Conservation (phyloP, 257 asterid species). For the Linaria vulgaris region DNA sequence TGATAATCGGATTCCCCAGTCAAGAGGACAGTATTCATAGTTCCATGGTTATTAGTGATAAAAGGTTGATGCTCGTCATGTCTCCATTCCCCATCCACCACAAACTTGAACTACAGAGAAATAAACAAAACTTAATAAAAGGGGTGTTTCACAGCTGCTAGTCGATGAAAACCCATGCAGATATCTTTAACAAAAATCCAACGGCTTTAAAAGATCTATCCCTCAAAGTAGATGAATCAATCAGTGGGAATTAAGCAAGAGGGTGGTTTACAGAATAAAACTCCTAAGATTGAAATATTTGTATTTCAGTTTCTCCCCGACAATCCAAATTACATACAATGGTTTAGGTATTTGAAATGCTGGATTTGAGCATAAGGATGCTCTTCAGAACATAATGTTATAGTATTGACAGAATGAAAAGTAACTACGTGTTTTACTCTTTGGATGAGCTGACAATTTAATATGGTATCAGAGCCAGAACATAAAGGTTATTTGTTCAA, state of each 20-base stretch:
- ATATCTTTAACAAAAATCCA: constrained; percentile 15
- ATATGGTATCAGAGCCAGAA: no score
- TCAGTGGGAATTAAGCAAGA: neutral
- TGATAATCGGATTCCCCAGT: constrained; percentile 55
- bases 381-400: neutral
- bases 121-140: constrained; percentile 3
- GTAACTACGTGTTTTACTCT: neutral
- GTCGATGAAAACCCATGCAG: neutral
- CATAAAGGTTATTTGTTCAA: no score
- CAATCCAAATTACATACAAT: constrained; percentile 6
- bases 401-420: no score
- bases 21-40: constrained; percentile 74
- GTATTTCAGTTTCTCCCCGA: neutral
- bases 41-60: constrained; percentile 66
- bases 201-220: constrained; percentile 3
- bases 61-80: constrained; percentile 86
- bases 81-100: constrained; percentile 96
- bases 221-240: constrained; percentile 4
- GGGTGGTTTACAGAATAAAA: neutral
- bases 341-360: neutral
- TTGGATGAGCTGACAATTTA: no score
- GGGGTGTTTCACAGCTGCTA: constrained; percentile 8
- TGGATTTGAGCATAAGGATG: neutral
- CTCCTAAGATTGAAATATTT: neutral
- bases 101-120: constrained; percentile 77